These are phyloP conservation scores for Leucocoprinus gongylophorus DNA, from an alignment of 1,284 basidiomycete species.

Conservation along the genomic window DNA sequence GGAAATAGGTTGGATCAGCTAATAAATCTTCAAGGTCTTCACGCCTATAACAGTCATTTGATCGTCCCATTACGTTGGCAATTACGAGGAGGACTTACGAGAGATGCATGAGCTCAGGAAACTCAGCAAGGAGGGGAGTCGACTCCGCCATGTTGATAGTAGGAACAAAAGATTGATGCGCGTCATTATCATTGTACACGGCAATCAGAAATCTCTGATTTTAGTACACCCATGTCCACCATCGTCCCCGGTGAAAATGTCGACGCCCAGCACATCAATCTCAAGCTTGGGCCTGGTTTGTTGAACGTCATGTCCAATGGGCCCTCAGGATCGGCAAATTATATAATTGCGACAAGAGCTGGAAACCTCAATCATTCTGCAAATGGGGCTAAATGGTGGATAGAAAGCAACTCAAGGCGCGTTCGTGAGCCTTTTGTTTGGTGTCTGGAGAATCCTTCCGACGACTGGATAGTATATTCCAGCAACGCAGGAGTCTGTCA, in stretches of 20 bases:
- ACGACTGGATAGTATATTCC: constrained; percentile 63
- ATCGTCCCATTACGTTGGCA: background rate
- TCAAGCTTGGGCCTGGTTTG: constrained; percentile 75
- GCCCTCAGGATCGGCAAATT: constrained; percentile 24
- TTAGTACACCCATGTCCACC: constrained; percentile 38
- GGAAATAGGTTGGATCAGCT: constrained; percentile 75
- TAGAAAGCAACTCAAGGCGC: constrained; percentile 70
- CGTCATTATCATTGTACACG: too few species aligned
- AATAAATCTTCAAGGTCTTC: constrained; percentile 87
- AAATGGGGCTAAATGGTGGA: constrained; percentile 72
- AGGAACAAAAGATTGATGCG: constrained; percentile 9
- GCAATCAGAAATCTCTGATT: too few species aligned
- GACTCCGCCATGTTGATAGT: constrained; percentile 31
- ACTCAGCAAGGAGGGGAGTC: constrained; percentile 53
- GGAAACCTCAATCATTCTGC: constrained; percentile 61
- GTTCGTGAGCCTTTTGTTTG: constrained; percentile 35
- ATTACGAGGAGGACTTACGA: constrained; percentile 41
- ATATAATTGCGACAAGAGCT: constrained; percentile 62
- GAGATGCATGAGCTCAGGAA: constrained; percentile 62
- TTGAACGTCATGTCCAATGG: constrained; percentile 36
- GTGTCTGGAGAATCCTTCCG: constrained; percentile 3
- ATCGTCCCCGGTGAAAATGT: constrained; percentile 66
- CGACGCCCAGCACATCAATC: constrained; percentile 62
- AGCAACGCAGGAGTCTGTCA: constrained; percentile 72
- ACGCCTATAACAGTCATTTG: constrained; percentile 40